phyloP scores from a whole-genome alignment of 2,329 filamentous ascomycete genomes.

The Plenodomus tracheiphilus region DNA sequence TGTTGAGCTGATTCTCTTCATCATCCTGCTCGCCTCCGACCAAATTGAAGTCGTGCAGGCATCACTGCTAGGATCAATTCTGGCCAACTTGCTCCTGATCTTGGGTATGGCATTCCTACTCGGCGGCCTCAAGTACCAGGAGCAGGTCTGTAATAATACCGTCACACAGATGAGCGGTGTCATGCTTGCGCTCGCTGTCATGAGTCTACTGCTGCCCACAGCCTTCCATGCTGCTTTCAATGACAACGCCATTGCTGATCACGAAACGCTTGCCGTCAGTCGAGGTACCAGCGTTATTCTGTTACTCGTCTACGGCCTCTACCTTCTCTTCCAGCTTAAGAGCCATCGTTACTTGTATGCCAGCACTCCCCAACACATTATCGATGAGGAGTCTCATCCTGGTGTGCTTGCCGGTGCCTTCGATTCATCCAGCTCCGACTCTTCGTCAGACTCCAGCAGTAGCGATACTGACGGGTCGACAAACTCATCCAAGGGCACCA shows the following conservation, averaged over 20 bases:
- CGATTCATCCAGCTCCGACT: constrained; percentile 66
- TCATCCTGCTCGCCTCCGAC: constrained; percentile 55
- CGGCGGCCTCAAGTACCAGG: constrained; percentile 81
- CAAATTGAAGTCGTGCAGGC: constrained; percentile 92
- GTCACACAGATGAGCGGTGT: constrained; percentile 97
- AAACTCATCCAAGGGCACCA: constrained; percentile 68
- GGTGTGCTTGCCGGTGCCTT: constrained; percentile 82
- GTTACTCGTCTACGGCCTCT: constrained; percentile 78
- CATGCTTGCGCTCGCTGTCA: constrained; percentile 85
- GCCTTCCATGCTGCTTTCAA: constrained; percentile 90
- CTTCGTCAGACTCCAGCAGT: constrained; percentile 48
- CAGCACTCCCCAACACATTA: constrained; percentile 86
- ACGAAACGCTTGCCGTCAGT: constrained; percentile 78
- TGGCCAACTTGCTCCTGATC: constrained; percentile 86
- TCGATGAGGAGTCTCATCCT: constrained; percentile 87
- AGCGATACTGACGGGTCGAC: constrained; percentile 69
- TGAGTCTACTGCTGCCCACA: constrained; percentile 85
- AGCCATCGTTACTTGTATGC: constrained; percentile 91
- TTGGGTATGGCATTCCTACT: constrained; percentile 90
- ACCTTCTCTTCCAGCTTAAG: constrained; percentile 88
- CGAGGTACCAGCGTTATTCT: constrained; percentile 87
- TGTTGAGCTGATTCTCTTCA: constrained; percentile 57
- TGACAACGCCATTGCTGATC: constrained; percentile 64
- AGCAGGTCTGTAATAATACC: constrained; percentile 94
- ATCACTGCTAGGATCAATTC: constrained; percentile 83